phyloP scores from a whole-genome alignment of 140 eudicot species.

The Bidens hawaiensis region DNA sequence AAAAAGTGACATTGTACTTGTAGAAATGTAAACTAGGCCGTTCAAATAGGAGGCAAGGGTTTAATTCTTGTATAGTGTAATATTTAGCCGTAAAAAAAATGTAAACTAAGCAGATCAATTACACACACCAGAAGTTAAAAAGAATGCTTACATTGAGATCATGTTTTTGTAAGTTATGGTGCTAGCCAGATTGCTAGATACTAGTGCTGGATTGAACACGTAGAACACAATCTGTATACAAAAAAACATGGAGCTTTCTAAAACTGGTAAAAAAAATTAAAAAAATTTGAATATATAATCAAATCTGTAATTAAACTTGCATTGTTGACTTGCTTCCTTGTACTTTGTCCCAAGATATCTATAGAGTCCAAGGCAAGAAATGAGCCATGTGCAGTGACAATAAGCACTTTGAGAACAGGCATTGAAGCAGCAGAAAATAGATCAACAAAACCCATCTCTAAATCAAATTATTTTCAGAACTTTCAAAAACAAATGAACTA shows the following conservation, averaged over 20 bases:
- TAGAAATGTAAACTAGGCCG: too few species aligned
- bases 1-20: neutral
- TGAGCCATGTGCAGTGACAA: constrained; percentile 62
- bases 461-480: neutral
- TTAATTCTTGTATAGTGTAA: too few species aligned
- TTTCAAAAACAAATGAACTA: neutral
- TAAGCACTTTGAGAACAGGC: constrained; percentile 64
- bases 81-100: too few species aligned
- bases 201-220: constrained; percentile 85
- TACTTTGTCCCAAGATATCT: constrained; percentile 44
- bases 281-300: too few species aligned
- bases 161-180: constrained; percentile 71
- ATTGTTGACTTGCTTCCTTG: constrained; percentile 58
- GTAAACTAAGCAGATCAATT: neutral
- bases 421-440: constrained; percentile 58
- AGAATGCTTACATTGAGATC: constrained; percentile 50
- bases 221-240: constrained; percentile 71
- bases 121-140: neutral
- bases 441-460: constrained; percentile 42
- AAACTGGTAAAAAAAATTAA: neutral
- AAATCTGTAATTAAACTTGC: constrained; percentile 25
- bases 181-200: constrained; percentile 58
- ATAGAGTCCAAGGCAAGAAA: constrained; percentile 58
- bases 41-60: too few species aligned
- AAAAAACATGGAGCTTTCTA: neutral